These are phyloP conservation scores for Cinchona pubescens DNA, from an alignment of 257 asterid genomes.

Conservation along the genomic window DNA sequence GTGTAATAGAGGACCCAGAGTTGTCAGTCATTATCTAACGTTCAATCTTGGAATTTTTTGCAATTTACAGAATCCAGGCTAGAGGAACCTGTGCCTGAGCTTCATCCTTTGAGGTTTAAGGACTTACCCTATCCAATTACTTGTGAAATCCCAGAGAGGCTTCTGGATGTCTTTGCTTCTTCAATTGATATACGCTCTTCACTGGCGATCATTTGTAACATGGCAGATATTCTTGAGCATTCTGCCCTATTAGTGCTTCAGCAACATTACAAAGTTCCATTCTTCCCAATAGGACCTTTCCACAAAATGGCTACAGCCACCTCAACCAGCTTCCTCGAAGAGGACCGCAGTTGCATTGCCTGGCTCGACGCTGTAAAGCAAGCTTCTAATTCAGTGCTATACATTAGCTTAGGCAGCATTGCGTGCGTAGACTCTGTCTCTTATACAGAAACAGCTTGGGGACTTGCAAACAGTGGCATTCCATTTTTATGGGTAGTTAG, in stretches of 20 bases:
- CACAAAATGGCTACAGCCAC: slow-evolving; percentile 46
- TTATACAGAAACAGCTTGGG: slow-evolving; percentile 50
- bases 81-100: slow-evolving; percentile 30
- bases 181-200: slow-evolving; percentile 34
- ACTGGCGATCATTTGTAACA: slow-evolving; percentile 47
- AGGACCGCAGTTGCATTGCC: slow-evolving; percentile 36
- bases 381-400: slow-evolving; percentile 42
- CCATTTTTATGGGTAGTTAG: slow-evolving; percentile 53
- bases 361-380: slow-evolving; percentile 53
- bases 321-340: slow-evolving; percentile 32
- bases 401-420: slow-evolving; percentile 46
- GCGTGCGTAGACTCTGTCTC: slow-evolving; percentile 29
- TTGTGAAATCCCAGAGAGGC: neutral
- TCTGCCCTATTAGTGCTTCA: slow-evolving; percentile 24
- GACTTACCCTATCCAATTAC: slow-evolving; percentile 15
- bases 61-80: slow-evolving; percentile 33
- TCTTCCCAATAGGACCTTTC: slow-evolving; percentile 56
- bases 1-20: no score
- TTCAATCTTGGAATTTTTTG: no score
- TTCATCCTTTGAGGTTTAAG: slow-evolving; percentile 29
- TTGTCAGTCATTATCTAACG: no score
- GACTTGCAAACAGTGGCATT: slow-evolving; percentile 34
- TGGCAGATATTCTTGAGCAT: slow-evolving; percentile 25
- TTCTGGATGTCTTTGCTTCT: slow-evolving; percentile 20
- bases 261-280: slow-evolving; percentile 35